Evolutionary conservation across 768 basidiomycete genomes (phyloP).

Genomic region (Mrakia gelida): DNA sequence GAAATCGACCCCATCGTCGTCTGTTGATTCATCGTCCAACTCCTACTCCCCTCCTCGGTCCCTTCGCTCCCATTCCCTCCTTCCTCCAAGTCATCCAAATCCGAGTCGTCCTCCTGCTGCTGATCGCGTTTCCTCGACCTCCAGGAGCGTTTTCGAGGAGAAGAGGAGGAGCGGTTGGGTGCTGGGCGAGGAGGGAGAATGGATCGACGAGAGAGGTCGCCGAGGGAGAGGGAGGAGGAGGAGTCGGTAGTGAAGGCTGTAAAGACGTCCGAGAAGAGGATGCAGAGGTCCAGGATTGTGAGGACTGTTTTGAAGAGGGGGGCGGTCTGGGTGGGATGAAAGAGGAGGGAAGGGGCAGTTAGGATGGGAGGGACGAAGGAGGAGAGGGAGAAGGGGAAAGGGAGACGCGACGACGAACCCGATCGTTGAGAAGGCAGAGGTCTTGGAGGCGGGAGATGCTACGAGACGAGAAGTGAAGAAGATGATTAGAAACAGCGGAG

Average conservation of each 20-base stretch:
- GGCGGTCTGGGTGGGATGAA: not conserved
- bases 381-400: not conserved
- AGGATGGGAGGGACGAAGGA: not conserved
- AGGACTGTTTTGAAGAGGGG: not conserved
- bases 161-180: not conserved
- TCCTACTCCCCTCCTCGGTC: not conserved
- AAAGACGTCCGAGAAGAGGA: conserved; percentile 17
- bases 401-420: not conserved
- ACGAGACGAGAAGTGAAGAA: not conserved
- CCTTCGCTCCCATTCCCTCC: not conserved
- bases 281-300: not conserved
- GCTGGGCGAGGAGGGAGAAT: not conserved
- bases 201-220: not conserved
- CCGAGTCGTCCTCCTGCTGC: not conserved
- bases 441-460: conserved; percentile 2
- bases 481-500: not conserved
- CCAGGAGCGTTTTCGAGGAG: not conserved
- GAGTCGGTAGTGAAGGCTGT: conserved; percentile 5
- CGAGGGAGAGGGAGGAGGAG: not conserved
- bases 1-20: not conserved
- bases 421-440: not conserved
- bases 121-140: not conserved
- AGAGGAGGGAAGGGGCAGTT: not conserved
- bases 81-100: not conserved
- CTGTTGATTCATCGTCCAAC: not conserved